Evolutionary conservation across 2,329 filamentous ascomycete species (phyloP).

Genomic region (Aspergillus sp.): DNA sequence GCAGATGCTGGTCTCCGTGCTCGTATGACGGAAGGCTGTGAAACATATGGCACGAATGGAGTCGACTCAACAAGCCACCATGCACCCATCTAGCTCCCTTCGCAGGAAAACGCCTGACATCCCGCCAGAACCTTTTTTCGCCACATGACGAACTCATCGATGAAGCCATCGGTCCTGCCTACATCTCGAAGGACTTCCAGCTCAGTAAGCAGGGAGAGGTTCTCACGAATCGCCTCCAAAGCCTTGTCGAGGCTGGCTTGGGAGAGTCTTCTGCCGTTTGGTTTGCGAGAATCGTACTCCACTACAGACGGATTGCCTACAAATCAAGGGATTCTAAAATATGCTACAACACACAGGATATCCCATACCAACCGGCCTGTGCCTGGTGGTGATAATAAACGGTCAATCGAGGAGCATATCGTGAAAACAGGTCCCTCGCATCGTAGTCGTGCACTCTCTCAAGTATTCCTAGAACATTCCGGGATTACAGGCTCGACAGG

Average conservation of each 20-base stretch:
- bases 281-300: slow-evolving; percentile 32
- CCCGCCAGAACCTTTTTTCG: slow-evolving; percentile 2
- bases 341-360: slow-evolving; percentile 29
- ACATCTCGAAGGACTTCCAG: slow-evolving; percentile 38
- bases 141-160: slow-evolving; percentile 28
- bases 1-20: too few relatives aligned
- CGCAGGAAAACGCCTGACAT: neutral
- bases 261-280: slow-evolving; percentile 45
- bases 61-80: too few relatives aligned
- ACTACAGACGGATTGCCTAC: slow-evolving; percentile 4
- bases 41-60: too few relatives aligned
- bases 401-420: slow-evolving; percentile 31
- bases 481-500: slow-evolving; percentile 21
- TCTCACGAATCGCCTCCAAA: slow-evolving; percentile 37
- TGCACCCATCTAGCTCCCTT: neutral
- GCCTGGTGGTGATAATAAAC: slow-evolving; percentile 16
- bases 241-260: slow-evolving; percentile 42
- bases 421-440: slow-evolving; percentile 24
- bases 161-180: slow-evolving; percentile 41
- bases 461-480: slow-evolving; percentile 24
- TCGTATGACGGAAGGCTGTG: too few relatives aligned
- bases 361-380: slow-evolving; percentile 18
- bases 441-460: slow-evolving; percentile 16
- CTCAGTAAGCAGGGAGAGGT: slow-evolving; percentile 39
- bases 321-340: slow-evolving; percentile 10